phyloP scores from a whole-genome alignment of 495 filamentous ascomycete species.

The Astrothelium macrocarpum region DNA sequence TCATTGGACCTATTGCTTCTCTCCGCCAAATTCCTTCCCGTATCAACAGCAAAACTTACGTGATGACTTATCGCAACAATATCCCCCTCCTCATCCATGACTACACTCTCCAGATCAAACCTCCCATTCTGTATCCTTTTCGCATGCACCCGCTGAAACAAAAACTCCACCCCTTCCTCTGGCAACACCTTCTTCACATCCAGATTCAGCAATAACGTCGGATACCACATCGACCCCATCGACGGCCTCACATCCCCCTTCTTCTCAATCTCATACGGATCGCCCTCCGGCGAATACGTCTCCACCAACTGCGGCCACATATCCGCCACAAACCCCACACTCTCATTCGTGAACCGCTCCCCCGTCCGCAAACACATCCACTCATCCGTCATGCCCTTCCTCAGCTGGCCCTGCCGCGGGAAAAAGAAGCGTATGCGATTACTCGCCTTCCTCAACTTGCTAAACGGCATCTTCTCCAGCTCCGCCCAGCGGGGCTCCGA shows the following conservation, averaged over 20 bases:
- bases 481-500: conserved; percentile 39
- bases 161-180: conserved; percentile 34
- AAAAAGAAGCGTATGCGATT: conserved; percentile 46
- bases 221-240: conserved; percentile 56
- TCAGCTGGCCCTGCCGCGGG: conserved; percentile 39
- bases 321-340: conserved; percentile 52
- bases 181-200: conserved; percentile 40
- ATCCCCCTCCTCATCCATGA: conserved; percentile 32
- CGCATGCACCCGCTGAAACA: conserved; percentile 31
- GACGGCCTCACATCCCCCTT: conserved; percentile 29
- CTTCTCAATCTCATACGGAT: conserved; percentile 40
- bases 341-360: conserved; percentile 30
- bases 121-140: conserved; percentile 39
- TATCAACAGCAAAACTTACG: conserved; percentile 27
- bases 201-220: conserved; percentile 53
- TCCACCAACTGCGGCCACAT: conserved; percentile 53
- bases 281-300: conserved; percentile 21
- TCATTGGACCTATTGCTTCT: conserved; percentile 20
- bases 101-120: conserved; percentile 34
- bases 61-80: conserved; percentile 35
- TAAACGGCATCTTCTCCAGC: conserved; percentile 31
- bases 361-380: conserved; percentile 50
- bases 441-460: conserved; percentile 44
- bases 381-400: conserved; percentile 46
- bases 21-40: conserved; percentile 27